Base-by-base conservation (phyloP, 139 green algal species). In the Pseudopediastrum boryanum region DNA sequence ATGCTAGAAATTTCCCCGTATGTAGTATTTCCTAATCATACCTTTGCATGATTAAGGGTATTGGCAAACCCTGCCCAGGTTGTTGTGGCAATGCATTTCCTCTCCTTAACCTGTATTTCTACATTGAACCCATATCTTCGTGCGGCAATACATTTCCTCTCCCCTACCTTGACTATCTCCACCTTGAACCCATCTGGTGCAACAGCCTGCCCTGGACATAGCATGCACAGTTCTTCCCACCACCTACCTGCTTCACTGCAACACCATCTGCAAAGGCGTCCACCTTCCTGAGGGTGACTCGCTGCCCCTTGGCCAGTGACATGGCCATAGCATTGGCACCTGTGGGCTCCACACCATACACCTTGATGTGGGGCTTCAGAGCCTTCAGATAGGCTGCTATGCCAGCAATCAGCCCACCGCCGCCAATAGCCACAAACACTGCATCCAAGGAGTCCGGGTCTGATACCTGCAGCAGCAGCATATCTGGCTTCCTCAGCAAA, bases 251-350 rank as follows among this genome's bases (percentile, higher is more conserved):
- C 79, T 95, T 95, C 10, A 98, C 93, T 2, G 94, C 94, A 51
- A 98, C 94, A 25, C 94, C 95, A 74, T 99, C 96, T 8, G 95
- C 95, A 83, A 98, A 98, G 9, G 86, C 92, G 79, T 98, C 95
- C 35, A 98, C 96, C 27, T 89, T 46, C 41, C 71, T 84, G 66
- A 98, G 89, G 13, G 85, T 88, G 29, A 97, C 84, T 2, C 92
- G 87, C 71, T 86, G 42, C 12, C 96, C 95, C 9, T 78, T 65
- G 5, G 67, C 56, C 72, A 99, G 82, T 0, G 81, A 92, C 69
- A 93, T 83, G n/a, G 95, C 89, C 96, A 99, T 99, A 12, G 91
- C 92, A 80, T 98, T 98, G 71, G 95, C 94, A 16, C 95, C 96
- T 5, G 81, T 85, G 3, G 95, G 95, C 90, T 99, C 96, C 31